Evolutionary conservation across 805 yeast species (phyloP).

Genomic region (Spathaspora sp.): DNA sequence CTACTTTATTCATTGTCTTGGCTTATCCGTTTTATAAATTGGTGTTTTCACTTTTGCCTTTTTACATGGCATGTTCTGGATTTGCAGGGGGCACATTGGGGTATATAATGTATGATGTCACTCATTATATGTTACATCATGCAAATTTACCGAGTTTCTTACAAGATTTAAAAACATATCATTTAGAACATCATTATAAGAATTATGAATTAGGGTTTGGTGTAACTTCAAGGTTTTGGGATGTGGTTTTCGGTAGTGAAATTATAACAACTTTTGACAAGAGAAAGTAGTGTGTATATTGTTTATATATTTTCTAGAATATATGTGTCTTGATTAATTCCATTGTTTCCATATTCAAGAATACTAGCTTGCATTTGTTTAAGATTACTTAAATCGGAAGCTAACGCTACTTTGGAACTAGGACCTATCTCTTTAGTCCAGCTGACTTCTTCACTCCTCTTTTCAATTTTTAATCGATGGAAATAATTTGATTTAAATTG

Average conservation of each 20-base stretch:
- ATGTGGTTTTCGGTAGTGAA: conserved; percentile 81
- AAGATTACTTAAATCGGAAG: conserved; percentile 1
- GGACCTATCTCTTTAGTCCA: conserved; percentile 6
- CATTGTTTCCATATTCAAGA: not conserved
- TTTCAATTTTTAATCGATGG: conserved; percentile 9
- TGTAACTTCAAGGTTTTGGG: conserved; percentile 94
- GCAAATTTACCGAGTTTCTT: conserved; percentile 71
- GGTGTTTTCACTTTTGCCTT: conserved; percentile 76
- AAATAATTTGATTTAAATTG: conserved; percentile 6
- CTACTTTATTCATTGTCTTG: conserved; percentile 70
- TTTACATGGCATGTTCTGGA: conserved; percentile 81
- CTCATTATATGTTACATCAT: conserved; percentile 95
- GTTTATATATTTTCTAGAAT: not conserved
- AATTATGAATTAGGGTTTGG: conserved; percentile 97
- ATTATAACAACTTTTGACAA: conserved; percentile 46
- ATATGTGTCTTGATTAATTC: conserved; percentile 4
- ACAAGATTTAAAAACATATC: conserved; percentile 82
- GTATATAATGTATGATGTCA: conserved; percentile 83
- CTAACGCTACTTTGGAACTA: not conserved
- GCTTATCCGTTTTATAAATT: conserved; percentile 77
- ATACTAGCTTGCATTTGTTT: not conserved
- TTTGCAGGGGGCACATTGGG: conserved; percentile 97
- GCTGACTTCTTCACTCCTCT: conserved; percentile 2
- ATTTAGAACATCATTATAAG: conserved; percentile 96
- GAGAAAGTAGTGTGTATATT: not conserved